Evolutionary conservation across 495 filamentous ascomycete genomes (phyloP), one percentile per base, ranked within the genome.

Genomic region (Filosporella fistucella): DNA sequence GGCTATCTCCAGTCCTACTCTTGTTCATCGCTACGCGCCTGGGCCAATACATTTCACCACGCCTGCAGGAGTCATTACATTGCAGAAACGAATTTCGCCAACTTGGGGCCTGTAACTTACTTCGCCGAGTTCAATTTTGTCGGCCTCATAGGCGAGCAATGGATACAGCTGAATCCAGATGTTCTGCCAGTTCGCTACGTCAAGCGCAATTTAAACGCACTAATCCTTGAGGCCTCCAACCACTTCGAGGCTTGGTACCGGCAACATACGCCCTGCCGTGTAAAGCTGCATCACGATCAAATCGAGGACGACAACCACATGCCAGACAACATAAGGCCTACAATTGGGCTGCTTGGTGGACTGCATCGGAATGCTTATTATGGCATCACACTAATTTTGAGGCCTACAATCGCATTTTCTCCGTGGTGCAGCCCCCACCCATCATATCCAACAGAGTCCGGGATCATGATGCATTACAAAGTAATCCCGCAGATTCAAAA

Each of bases 351-450:
- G 34, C 16, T 23, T 47, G 2, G 22, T 5, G 34, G 26, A 38
- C n/a, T 39, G 16, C 18, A 24, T 21, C 32, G 18, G 7, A 17
- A 10, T 3, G 22, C 39, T 32, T 21, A 17, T 47, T 16, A 16
- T n/a, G 20, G 8, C 17, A 40, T 21, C 37, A 10, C 20, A 14
- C 37, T 18, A 43, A 51, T 43, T 49, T 51, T 51, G 47, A 43
- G 47, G 47, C 47, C 47, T 51, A 51, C 47, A 44, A 44, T 21
- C 4, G n/a, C n/a, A n/a, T n/a, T n/a, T n/a, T n/a, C n/a, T n/a
- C n/a, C n/a, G n/a, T n/a, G n/a, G n/a, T n/a, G n/a, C n/a, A n/a
- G n/a, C n/a, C n/a, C n/a, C n/a, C n/a, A n/a, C n/a, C n/a, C n/a
- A n/a, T n/a, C n/a, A n/a, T n/a, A n/a, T n/a, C n/a, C n/a, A n/a